Conservation (phyloP, 2,329 filamentous ascomycete species). For the Cladosporium sp. region DNA sequence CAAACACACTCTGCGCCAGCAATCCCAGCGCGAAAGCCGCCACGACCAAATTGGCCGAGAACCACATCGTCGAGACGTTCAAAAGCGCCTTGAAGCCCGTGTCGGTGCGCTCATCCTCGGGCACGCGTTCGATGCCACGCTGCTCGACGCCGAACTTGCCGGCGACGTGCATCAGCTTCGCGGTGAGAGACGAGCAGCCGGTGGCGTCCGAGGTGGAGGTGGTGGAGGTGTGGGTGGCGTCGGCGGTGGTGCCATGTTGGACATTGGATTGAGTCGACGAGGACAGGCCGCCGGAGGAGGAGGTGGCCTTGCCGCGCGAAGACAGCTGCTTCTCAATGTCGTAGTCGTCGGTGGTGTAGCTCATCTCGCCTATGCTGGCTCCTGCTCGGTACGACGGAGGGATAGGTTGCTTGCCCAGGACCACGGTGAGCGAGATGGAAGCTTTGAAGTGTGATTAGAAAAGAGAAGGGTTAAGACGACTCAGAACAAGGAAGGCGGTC, state of each 20-base stretch:
- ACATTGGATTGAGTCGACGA: constrained; percentile 8
- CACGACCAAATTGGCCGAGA: constrained; percentile 76
- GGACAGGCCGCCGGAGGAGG: background rate
- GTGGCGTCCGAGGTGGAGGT: background rate
- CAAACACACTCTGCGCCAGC: constrained; percentile 66
- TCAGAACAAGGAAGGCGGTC: background rate
- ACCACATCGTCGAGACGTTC: constrained; percentile 74
- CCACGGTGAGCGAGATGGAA: constrained; percentile 19
- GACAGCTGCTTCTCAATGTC: constrained; percentile 17
- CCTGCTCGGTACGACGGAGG: constrained; percentile 17
- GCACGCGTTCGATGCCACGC: constrained; percentile 73
- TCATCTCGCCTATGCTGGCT: constrained; percentile 19
- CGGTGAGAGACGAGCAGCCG: background rate
- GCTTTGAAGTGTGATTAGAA: background rate
- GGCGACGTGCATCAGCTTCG: constrained; percentile 52
- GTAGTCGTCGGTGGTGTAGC: constrained; percentile 18
- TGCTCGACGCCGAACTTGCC: constrained; percentile 69
- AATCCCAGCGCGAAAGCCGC: constrained; percentile 75
- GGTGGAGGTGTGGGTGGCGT: background rate
- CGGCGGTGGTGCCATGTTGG: background rate
- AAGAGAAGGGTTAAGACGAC: background rate
- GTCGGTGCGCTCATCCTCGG: constrained; percentile 67
- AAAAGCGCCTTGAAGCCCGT: constrained; percentile 53
- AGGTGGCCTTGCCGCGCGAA: background rate
- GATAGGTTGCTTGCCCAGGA: constrained; percentile 13